A percentile compares a stretch with the other conserved stretches of the same genome.
phyloP scores from a whole-genome alignment of 768 basidiomycete species.

The Tylopilus vinaceipallidus region DNA sequence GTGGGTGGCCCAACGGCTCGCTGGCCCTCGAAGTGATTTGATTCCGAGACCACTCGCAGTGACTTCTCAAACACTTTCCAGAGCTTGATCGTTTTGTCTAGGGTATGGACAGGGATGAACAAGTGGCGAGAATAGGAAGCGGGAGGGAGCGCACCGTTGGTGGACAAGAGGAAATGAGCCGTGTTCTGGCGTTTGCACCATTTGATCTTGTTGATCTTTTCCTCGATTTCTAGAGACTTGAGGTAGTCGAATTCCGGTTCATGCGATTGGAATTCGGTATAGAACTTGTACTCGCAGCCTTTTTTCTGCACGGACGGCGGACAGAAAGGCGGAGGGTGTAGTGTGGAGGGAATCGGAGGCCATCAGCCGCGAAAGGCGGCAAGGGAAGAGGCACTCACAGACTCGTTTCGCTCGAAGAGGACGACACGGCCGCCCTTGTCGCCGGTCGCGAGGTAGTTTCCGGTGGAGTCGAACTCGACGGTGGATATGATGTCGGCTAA shows the following conservation, averaged over 20 bases:
- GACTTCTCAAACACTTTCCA: slow-evolving; percentile 99
- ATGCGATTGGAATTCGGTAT: slow-evolving; percentile 99
- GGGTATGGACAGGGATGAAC: neutral
- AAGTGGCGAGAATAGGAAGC: neutral
- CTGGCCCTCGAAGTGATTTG: slow-evolving; percentile 86
- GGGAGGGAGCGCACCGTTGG: slow-evolving; percentile 68
- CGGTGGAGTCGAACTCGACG: slow-evolving; percentile 99
- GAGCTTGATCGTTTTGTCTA: slow-evolving; percentile 99
- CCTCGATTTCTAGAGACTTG: slow-evolving; percentile 99
- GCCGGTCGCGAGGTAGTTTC: slow-evolving; percentile 98
- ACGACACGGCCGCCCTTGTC: slow-evolving; percentile 99
- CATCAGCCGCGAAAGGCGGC: slow-evolving; percentile 31
- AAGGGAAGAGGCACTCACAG: slow-evolving; percentile 50
- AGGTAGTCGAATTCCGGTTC: slow-evolving; percentile 99
- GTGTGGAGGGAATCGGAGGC: slow-evolving; percentile 26
- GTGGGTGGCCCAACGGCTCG: slow-evolving; percentile 65
- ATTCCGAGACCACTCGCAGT: slow-evolving; percentile 93
- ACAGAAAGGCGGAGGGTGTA: slow-evolving; percentile 16
- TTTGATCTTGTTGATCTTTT: slow-evolving; percentile 99
- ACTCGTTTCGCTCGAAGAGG: slow-evolving; percentile 97
- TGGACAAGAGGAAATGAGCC: slow-evolving; percentile 95
- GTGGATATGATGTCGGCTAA: slow-evolving; percentile 99
- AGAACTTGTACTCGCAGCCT: slow-evolving; percentile 99
- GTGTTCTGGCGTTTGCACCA: slow-evolving; percentile 99
- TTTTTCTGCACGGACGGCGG: slow-evolving; percentile 71